phyloP scores from a whole-genome alignment of 2,329 filamentous ascomycete species.

The Paecilomyces fulvus region DNA sequence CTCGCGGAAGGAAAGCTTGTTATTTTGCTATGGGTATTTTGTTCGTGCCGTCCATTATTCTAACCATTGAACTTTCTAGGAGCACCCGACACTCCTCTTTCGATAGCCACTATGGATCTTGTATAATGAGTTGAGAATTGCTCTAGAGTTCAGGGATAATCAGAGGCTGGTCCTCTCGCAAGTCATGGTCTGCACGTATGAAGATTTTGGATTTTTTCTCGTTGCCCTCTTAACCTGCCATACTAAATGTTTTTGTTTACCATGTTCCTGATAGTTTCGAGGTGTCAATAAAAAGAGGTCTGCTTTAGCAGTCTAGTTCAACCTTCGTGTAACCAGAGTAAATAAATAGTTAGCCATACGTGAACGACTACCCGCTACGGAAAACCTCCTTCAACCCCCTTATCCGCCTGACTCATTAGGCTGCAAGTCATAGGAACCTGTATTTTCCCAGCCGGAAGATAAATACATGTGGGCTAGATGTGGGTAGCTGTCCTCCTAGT shows the following conservation, averaged over 20 bases:
- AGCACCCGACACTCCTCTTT: not conserved
- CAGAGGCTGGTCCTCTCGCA: no score
- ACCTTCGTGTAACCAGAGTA: not conserved
- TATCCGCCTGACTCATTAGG: not conserved
- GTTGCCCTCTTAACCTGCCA: no score
- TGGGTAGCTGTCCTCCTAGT: not conserved
- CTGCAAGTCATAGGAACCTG: not conserved
- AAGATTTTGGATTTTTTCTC: no score
- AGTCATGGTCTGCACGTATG: no score
- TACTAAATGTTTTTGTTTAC: no score
- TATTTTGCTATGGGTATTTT: not conserved
- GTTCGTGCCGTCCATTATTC: not conserved
- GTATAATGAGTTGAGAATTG: not conserved
- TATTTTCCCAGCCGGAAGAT: not conserved
- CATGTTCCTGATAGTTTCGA: no score
- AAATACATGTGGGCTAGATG: not conserved
- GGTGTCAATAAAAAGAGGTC: no score
- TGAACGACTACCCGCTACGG: not conserved
- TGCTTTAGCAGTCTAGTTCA: not conserved
- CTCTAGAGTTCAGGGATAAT: no score
- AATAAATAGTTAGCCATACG: not conserved
- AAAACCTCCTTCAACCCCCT: not conserved
- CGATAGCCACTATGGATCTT: not conserved
- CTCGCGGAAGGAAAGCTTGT: not conserved
- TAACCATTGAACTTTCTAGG: not conserved